Evolutionary conservation across 768 basidiomycete species (phyloP).

Genomic region (Russula vinacea): DNA sequence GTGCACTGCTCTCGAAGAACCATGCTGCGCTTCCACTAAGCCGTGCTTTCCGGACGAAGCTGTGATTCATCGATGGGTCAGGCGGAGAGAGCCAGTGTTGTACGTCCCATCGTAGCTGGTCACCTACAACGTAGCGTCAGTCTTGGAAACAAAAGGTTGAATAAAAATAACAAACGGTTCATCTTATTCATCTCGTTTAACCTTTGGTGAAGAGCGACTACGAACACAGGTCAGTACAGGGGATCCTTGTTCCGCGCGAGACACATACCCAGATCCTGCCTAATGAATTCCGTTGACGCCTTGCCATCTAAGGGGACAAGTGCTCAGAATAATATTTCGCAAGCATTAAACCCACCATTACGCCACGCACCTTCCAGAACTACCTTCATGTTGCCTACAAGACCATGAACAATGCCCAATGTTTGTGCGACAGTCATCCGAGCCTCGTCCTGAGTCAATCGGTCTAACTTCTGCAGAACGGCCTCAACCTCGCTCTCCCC

Average conservation of each 20-base stretch:
- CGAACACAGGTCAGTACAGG: not conserved
- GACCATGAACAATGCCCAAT: not conserved
- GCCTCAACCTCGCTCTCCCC: not conserved
- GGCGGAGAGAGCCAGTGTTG: not conserved
- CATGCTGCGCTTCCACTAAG: not conserved
- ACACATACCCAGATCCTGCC: not conserved
- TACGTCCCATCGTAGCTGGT: not conserved
- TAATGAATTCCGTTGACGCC: not conserved
- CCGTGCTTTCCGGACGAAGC: not conserved
- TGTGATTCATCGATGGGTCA: not conserved
- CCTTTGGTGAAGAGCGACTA: not conserved
- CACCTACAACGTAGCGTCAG: not conserved
- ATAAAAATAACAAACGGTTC: not conserved
- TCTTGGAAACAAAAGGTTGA: not conserved
- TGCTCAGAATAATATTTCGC: not conserved
- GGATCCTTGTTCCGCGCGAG: not conserved
- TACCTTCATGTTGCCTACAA: not conserved
- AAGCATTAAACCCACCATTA: accelerated
- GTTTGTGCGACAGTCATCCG: not conserved
- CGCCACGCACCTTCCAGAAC: not conserved
- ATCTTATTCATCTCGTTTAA: not conserved
- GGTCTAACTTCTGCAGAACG: not conserved
- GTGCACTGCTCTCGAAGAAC: not conserved
- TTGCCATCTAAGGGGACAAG: not conserved
- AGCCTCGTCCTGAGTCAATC: not conserved